Evolutionary conservation across 176 grass and related monocot species (phyloP), one percentile per base, ranked within the genome.

Genomic region (Urochloa ruziziensis): DNA sequence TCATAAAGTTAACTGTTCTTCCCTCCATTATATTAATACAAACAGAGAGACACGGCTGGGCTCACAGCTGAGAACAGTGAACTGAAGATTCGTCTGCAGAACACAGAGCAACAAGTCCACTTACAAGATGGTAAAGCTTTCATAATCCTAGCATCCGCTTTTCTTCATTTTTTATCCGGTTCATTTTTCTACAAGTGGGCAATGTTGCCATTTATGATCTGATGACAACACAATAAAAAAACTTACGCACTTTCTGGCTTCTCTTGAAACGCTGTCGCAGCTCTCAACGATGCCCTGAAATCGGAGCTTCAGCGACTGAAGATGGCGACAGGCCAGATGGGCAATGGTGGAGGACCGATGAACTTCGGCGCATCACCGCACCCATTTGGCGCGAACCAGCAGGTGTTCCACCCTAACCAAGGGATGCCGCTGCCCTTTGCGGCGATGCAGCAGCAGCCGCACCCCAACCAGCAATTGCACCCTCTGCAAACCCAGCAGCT

Each of bases 281-380:
- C 85, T 74, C 62, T 94, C 58, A 97, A 88, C n/a, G 94, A 92
- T 6, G 70, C 89, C 33, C 81, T 97, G 70, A 90, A 78, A 80
- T 89, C 84, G 10, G 94, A 97, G 82, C 85, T 97, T 6, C 87
- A 94, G 62, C 82, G 72, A 21, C 85, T 97, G 59, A 94, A 94
- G 83, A 62, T 92, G 34, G 89, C 54, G 2, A 92, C 91, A 0
- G 82, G 89, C 21, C 87, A 94, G 79, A 83, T 79, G 51, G 77
- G 65, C 13, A 83, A 59, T 2, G 33, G 48, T 1, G 54, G 82
- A 42, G 75, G 47, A 49, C 78, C 84, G 81, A 74, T 86, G 84
- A 89, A 42, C 47, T 90, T 94, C 30, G 79, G 57, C 11, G 84
- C 80, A 2, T 56, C 48, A 7, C 57, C 78, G 0, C 67, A 82